These are phyloP conservation scores for Emmonsiellopsis sp. DNA, from an alignment of 2,329 filamentous ascomycete genomes.

Conservation along the genomic window DNA sequence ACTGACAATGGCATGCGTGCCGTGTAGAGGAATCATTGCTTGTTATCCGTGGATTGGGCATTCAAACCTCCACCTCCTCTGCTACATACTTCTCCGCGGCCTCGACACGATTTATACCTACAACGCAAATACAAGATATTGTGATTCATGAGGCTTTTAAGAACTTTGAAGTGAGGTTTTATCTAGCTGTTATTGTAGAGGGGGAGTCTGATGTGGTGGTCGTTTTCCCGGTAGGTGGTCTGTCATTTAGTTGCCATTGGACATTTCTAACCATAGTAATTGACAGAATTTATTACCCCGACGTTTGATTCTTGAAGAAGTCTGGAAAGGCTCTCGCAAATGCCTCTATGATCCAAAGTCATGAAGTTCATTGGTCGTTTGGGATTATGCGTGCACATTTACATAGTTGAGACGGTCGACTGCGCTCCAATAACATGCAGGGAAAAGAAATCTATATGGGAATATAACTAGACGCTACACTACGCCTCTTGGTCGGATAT, in stretches of 20 bases:
- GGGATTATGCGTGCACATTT: no score
- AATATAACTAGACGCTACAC: not conserved
- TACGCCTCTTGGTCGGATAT: not conserved
- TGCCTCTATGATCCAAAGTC: conserved; percentile 67
- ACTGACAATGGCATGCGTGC: conserved; percentile 37
- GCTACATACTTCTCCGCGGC: conserved; percentile 56
- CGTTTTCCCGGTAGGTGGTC: conserved; percentile 66
- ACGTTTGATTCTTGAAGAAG: conserved; percentile 67
- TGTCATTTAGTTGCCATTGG: not conserved
- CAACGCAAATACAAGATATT: conserved; percentile 83
- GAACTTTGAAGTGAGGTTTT: conserved; percentile 84
- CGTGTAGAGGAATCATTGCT: conserved; percentile 68
- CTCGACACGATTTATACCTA: conserved; percentile 74
- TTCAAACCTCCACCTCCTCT: conserved; percentile 73
- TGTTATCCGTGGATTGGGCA: conserved; percentile 77
- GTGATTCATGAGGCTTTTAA: conserved; percentile 91
- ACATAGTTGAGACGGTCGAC: not conserved
- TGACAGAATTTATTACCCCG: conserved; percentile 56
- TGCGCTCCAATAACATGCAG: not conserved
- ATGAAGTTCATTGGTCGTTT: conserved; percentile 17
- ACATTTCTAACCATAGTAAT: conserved; percentile 10
- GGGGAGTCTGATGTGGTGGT: conserved; percentile 83
- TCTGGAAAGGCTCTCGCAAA: conserved; percentile 77
- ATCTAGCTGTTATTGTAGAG: conserved; percentile 81
- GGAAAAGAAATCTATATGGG: not conserved